Conservation (phyloP, 2,329 filamentous ascomycete genomes). For the Neopestalotiopsis rosae region DNA sequence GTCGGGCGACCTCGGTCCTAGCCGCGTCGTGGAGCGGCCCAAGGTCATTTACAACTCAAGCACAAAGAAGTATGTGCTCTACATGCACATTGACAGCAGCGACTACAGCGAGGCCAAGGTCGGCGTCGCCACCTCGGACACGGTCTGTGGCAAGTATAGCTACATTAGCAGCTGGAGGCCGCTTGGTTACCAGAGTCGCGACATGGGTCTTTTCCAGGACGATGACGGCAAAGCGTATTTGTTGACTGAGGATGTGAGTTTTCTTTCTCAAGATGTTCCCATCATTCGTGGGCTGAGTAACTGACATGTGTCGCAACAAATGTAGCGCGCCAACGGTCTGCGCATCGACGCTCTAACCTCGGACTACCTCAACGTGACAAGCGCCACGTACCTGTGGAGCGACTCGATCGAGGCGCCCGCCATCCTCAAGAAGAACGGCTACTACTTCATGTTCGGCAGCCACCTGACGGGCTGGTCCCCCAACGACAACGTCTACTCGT, state of each 20-base stretch:
- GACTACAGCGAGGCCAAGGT: conserved; percentile 68
- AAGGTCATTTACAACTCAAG: conserved; percentile 71
- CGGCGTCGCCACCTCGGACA: conserved; percentile 64
- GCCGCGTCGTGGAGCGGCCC: conserved; percentile 68
- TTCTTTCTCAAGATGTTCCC: neutral
- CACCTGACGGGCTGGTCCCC: conserved; percentile 61
- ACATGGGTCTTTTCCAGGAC: conserved; percentile 67
- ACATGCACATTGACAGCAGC: conserved; percentile 69
- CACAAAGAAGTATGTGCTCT: conserved; percentile 71
- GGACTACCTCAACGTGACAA: conserved; percentile 60
- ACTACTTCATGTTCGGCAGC: conserved; percentile 71
- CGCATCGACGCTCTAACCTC: conserved; percentile 61
- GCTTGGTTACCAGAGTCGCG: conserved; percentile 56
- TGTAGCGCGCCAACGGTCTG: conserved; percentile 57
- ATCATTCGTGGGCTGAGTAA: neutral
- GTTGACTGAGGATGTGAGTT: conserved; percentile 64
- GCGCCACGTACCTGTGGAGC: conserved; percentile 55
- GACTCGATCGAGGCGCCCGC: conserved; percentile 67
- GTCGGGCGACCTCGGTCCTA: conserved; percentile 62
- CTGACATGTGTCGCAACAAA: conserved; percentile 28
- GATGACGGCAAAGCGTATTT: conserved; percentile 66
- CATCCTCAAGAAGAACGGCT: conserved; percentile 62
- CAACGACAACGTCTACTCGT: conserved; percentile 70
- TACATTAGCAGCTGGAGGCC: conserved; percentile 47
- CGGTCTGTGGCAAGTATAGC: conserved; percentile 64